A percentile compares a stretch with the other conserved stretches of the same genome.
These are phyloP conservation scores for Russula ochroleuca DNA, from an alignment of 768 basidiomycete species.

Conservation along the genomic window DNA sequence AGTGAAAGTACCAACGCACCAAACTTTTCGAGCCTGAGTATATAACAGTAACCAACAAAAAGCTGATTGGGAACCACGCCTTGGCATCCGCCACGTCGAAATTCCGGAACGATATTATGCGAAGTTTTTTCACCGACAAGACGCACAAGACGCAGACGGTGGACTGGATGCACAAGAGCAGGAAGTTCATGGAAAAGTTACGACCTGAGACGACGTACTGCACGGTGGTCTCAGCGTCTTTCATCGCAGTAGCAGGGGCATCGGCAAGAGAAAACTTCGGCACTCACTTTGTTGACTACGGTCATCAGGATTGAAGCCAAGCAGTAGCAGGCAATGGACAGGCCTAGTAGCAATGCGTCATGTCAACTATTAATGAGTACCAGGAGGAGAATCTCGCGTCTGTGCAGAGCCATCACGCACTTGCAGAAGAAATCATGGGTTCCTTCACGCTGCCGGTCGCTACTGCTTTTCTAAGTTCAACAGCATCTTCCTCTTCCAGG, in stretches of 20 bases:
- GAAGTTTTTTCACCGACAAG: slow-evolving; percentile 59
- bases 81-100: slow-evolving; percentile 83
- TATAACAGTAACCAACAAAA: slow-evolving; percentile 87
- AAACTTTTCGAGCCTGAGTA: slow-evolving; percentile 98
- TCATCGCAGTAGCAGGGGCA: neutral
- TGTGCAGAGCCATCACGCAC: slow-evolving; percentile 28
- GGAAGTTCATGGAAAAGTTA: slow-evolving; percentile 95
- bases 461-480: slow-evolving; percentile 51
- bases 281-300: slow-evolving; percentile 83
- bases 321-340: slow-evolving; percentile 86
- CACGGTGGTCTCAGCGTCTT: neutral
- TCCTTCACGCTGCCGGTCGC: slow-evolving; percentile 40
- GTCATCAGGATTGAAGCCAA: slow-evolving; percentile 95
- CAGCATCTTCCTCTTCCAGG: slow-evolving; percentile 42
- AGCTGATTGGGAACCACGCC: slow-evolving; percentile 92
- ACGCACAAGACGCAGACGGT: slow-evolving; percentile 83
- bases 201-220: slow-evolving; percentile 94
- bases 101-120: slow-evolving; percentile 78
- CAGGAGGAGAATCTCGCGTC: neutral
- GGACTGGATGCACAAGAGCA: slow-evolving; percentile 88
- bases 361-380: slow-evolving; percentile 4
- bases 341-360: slow-evolving; percentile 43
- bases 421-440: slow-evolving; percentile 30
- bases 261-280: too few species aligned
- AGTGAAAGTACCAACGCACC: slow-evolving; percentile 46